Percentiles rank a stretch among this genome's conserved stretches.
Evolutionary conservation across 768 basidiomycete genomes (phyloP).

Genomic region (Mycena vulgaris): DNA sequence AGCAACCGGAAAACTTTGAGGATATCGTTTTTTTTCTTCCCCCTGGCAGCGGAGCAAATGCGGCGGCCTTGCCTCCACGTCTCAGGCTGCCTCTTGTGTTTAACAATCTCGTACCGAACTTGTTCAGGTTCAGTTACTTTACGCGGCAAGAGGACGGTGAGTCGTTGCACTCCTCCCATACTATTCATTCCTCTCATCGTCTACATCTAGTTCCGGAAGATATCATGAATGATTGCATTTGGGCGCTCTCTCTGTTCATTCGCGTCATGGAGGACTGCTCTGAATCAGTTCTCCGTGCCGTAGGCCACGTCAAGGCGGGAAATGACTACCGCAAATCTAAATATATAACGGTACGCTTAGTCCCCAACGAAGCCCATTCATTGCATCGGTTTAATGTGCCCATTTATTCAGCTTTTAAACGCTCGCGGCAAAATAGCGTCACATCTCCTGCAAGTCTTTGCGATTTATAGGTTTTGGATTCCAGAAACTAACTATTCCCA

Average conservation of each 20-base stretch:
- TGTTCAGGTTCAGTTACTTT: constrained; percentile 44
- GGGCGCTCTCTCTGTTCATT: constrained; percentile 40
- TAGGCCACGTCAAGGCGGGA: constrained; percentile 34
- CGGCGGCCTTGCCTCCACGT: constrained; percentile 7
- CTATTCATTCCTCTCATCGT: not conserved
- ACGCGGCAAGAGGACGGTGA: constrained; percentile 35
- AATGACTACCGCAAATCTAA: constrained; percentile 5
- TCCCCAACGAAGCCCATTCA: not conserved
- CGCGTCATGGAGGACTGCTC: constrained; percentile 38
- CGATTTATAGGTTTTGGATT: not conserved
- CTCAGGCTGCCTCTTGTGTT: constrained; percentile 21
- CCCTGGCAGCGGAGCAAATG: constrained; percentile 1
- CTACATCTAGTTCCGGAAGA: constrained; percentile 36
- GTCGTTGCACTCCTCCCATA: not conserved
- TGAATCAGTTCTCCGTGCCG: constrained; percentile 35
- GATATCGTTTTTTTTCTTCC: constrained; percentile 15
- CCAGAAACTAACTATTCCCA: not conserved
- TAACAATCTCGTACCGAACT: constrained; percentile 15
- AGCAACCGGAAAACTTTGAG: constrained; percentile 14
- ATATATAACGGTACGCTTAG: constrained; percentile 3
- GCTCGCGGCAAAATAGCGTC: constrained; percentile 17
- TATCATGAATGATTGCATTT: constrained; percentile 38
- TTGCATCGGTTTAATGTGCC: not conserved
- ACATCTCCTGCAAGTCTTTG: constrained; percentile 7
- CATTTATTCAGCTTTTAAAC: constrained; percentile 13